Conservation (phyloP, 805 yeast species). For the Wickerhamomyces hampshirensis region DNA sequence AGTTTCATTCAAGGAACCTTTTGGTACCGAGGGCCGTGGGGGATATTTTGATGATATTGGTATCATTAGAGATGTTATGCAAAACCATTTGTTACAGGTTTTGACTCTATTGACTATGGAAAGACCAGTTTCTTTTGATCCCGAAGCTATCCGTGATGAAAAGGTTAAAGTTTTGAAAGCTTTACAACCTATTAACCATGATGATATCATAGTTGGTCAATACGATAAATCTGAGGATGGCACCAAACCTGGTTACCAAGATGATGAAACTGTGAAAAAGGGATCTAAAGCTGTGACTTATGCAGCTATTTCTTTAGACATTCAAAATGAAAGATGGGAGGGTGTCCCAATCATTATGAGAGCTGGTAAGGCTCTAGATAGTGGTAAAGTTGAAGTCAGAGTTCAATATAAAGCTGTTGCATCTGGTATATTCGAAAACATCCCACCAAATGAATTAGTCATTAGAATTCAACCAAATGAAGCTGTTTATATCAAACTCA, state of each 20-base stretch:
- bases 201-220: slow-evolving; percentile 82
- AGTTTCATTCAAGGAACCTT: slow-evolving; percentile 94
- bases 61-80: slow-evolving; percentile 96
- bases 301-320: slow-evolving; percentile 77
- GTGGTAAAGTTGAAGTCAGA: slow-evolving; percentile 91
- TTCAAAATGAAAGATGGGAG: slow-evolving; percentile 94
- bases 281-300: slow-evolving; percentile 87
- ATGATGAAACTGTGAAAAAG: slow-evolving; percentile 82
- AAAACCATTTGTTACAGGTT: slow-evolving; percentile 92
- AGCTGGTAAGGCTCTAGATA: slow-evolving; percentile 97
- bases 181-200: slow-evolving; percentile 57
- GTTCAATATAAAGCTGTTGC: slow-evolving; percentile 87
- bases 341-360: slow-evolving; percentile 95
- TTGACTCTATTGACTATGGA: slow-evolving; percentile 92
- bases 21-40: slow-evolving; percentile 98
- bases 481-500: slow-evolving; percentile 89
- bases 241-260: slow-evolving; percentile 81
- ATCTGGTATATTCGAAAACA: slow-evolving; percentile 71
- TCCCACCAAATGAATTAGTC: slow-evolving; percentile 90
- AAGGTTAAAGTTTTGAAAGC: slow-evolving; percentile 90
- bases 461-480: slow-evolving; percentile 93
- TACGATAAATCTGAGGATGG: slow-evolving; percentile 84
- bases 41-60: slow-evolving; percentile 96
- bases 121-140: slow-evolving; percentile 84
- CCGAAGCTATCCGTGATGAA: slow-evolving; percentile 94